Evolutionary conservation across 1,284 basidiomycete genomes (phyloP).

Genomic region (Naganishia liquefaciens): DNA sequence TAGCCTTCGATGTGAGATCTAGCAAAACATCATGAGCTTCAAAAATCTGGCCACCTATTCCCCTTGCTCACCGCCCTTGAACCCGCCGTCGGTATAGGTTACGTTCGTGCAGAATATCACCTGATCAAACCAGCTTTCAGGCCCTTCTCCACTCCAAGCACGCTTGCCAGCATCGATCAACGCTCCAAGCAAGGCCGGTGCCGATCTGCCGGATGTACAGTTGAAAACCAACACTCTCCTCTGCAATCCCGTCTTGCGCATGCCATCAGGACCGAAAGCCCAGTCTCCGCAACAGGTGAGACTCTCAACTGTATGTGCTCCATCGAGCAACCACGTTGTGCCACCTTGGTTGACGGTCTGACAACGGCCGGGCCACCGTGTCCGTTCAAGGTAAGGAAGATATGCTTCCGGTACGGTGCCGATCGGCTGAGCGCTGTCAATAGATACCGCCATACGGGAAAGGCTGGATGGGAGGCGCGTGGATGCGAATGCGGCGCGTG

Average conservation of each 20-base stretch:
- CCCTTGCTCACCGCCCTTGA: constrained; percentile 73
- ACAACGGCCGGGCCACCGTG: constrained; percentile 96
- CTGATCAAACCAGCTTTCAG: constrained; percentile 69
- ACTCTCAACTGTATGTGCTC: constrained; percentile 92
- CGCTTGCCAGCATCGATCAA: constrained; percentile 55
- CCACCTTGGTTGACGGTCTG: constrained; percentile 72
- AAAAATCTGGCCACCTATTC: too few species aligned
- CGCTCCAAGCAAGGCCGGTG: constrained; percentile 66
- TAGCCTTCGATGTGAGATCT: constrained; percentile 74
- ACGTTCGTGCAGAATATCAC: constrained; percentile 96
- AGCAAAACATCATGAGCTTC: constrained; percentile 15
- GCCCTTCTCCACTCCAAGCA: constrained; percentile 53
- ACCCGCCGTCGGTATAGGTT: constrained; percentile 83
- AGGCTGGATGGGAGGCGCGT: constrained; percentile 42
- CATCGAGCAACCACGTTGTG: constrained; percentile 80
- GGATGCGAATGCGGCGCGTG: constrained; percentile 66
- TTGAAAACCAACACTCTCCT: constrained; percentile 84
- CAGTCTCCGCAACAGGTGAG: constrained; percentile 82
- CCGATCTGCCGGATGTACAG: constrained; percentile 88
- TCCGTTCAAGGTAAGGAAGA: constrained; percentile 64
- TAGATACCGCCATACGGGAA: constrained; percentile 38
- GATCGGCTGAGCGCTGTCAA: constrained; percentile 29
- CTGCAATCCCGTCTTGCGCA: neutral
- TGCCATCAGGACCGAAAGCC: constrained; percentile 53
- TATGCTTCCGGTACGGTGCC: constrained; percentile 60